Evolutionary conservation across 2,329 filamentous ascomycete genomes (phyloP), one percentile per base, ranked within the genome.

Genomic region (Exophiala spinifera): DNA sequence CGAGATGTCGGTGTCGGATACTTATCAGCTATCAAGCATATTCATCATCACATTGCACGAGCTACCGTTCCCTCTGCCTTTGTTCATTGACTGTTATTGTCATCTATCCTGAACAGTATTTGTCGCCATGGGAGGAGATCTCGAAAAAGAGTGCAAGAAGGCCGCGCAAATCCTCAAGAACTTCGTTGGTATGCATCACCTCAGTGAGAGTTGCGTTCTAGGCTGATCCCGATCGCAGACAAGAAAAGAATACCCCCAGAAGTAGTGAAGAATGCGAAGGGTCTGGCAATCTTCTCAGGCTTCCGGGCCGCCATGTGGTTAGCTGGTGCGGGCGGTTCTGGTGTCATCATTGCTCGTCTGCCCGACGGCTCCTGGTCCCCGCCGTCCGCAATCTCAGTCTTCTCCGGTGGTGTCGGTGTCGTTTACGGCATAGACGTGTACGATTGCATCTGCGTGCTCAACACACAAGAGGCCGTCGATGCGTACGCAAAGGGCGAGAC

Each of bases 391-490:
- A 53, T 59, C 25, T 28, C 42, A 21, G 57, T 59, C 11, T 17
- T 25, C 21, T 53, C 51, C 10, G 53, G 53, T 23, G 49, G 49
- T 5, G 15, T 56, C 14, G 57, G 57, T 25, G 31, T 59, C 28
- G 53, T 40, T 14, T 51, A 43, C 17, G 57, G 57, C 3, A 42
- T 59, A 4, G 57, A 56, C 34, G 31, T 53, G 21, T 53, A 50
- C 46, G 57, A 59, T 43, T 59, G 57, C 23, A 47, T 59, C n/a
- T 56, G 53, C 21, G 57, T 59, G 15, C 53, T 59, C 42, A 59
- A 59, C 50, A 59, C 53, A 13, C 13, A 44, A 20, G 57, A 50
- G 15, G 57, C 53, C 2, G 31, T 59, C 13, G 53, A 53, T 14
- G 42, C 49, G 1, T 59, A 56, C 23, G 28, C 28, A 19, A 49